Percentiles rank a stretch among this genome's conserved stretches.
Evolutionary conservation across 1,284 basidiomycete species (phyloP).

Genomic region (Marasmius tenuissimus): DNA sequence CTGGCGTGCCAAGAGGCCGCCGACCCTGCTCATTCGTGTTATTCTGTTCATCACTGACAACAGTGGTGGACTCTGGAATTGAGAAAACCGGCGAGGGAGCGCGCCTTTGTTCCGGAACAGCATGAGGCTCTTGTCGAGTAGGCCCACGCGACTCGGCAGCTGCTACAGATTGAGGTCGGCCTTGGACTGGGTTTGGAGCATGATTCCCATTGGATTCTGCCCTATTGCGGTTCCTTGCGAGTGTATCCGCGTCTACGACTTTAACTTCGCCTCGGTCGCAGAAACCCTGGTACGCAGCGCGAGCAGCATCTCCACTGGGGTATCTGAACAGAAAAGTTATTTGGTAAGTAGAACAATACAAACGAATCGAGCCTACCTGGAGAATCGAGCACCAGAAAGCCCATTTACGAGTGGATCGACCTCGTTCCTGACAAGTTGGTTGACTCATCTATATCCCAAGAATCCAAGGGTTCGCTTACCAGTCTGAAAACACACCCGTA

Average conservation of each 20-base stretch:
- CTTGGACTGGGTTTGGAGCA: not conserved
- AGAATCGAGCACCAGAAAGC: conserved; percentile 33
- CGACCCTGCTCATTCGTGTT: not conserved
- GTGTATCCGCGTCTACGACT: not conserved
- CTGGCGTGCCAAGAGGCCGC: no score
- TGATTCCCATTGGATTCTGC: conserved; percentile 1
- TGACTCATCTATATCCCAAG: not conserved
- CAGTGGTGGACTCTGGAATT: not conserved
- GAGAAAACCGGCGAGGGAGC: not conserved
- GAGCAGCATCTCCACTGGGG: conserved; percentile 40
- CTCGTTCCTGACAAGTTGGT: conserved; percentile 38
- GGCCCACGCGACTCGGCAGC: not conserved
- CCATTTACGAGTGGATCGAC: conserved; percentile 36
- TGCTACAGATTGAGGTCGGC: not conserved
- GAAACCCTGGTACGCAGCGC: conserved; percentile 36
- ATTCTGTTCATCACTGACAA: not conserved
- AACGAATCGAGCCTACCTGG: not conserved
- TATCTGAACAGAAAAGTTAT: conserved; percentile 39
- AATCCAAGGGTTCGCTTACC: conserved; percentile 31
- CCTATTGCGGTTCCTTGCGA: not conserved
- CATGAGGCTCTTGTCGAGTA: not conserved
- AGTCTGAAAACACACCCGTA: conserved; percentile 45
- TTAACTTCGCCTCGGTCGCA: conserved; percentile 16
- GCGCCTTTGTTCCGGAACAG: not conserved
- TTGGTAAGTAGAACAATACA: not conserved